Evolutionary conservation across 305 asterid genomes (phyloP).

Genomic region (Fraxinus greggii): DNA sequence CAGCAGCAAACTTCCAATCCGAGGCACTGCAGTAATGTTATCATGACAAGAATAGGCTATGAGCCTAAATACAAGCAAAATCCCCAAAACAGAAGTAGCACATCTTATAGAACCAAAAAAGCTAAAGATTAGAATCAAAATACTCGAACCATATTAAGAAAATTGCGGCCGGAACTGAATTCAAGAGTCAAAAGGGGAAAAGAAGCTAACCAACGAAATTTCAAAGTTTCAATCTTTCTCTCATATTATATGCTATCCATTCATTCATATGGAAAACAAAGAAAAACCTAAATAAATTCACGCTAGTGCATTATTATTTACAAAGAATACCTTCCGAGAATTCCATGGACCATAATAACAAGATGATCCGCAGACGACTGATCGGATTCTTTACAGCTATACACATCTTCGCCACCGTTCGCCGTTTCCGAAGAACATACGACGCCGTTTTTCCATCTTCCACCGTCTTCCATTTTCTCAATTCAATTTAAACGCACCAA

Average conservation of each 20-base stretch:
- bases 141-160: background rate
- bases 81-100: background rate
- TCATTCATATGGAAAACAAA: background rate
- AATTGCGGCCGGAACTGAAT: background rate
- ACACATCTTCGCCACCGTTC: conserved; percentile 57
- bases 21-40: conserved; percentile 39
- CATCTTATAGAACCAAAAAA: background rate
- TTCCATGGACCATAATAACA: conserved; percentile 76
- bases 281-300: background rate
- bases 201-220: background rate
- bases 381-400: conserved; percentile 44
- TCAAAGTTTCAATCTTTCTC: background rate
- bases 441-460: conserved; percentile 24
- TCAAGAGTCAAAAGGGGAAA: background rate
- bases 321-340: conserved; percentile 60
- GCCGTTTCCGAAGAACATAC: conserved; percentile 45
- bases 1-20: conserved; percentile 56
- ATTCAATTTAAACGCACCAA: background rate
- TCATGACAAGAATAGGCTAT: background rate
- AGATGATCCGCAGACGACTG: conserved; percentile 71
- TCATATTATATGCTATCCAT: background rate
- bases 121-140: background rate
- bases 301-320: background rate
- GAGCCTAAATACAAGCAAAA: background rate
- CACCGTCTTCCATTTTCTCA: conserved; percentile 33